Base-by-base conservation (phyloP, 495 filamentous ascomycete genomes). In the Penicillium subrubescens region DNA sequence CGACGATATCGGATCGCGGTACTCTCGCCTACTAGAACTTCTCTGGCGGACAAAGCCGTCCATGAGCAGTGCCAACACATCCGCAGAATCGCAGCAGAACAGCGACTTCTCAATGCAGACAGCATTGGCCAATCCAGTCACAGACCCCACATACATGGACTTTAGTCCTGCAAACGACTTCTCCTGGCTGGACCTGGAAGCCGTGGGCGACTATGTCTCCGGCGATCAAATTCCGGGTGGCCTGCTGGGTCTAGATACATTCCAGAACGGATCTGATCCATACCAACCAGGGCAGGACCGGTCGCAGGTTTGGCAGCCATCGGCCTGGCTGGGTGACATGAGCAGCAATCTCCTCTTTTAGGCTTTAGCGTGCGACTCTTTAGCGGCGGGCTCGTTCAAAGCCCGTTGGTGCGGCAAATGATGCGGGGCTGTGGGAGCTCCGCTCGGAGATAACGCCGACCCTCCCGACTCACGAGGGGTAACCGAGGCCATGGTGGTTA, bases 181-280 rank as follows among this genome's bases (percentile, higher is more conserved):
- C 69, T 84, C 83, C 2, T 87, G 84, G 84, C 76, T 85, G 5
- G 83, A 87, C 71, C 71, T 87, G 31, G 79, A 83, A 64, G 84
- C 83, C 17, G 84, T 87, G 19, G 83, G 84, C 0, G 83, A 87
- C 48, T 87, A 82, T 68, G 84, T 82, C 35, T 81, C 80, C 5
- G 80, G 80, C 5, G 80, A 82, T 52, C 77, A 74, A 41, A 77
- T 79, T 15, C 67, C 77, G 0, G 75, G 75, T 27, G 77, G 76
- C 17, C 59, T 78, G 23, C 59, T 81, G 52, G 76, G 75, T 8
- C 64, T 78, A n/a, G 78, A 80, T 62, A 60, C 75, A 0, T 77
- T 79, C 67, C 74, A 77, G 53, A 80, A 78, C 56, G 34, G 57
- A 2, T 51, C 73, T 15, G 74, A 75, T 46, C 61, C 73, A 21